Evolutionary conservation across 2,329 filamentous ascomycete species (phyloP).

Genomic region (Ramichloridium luteum): DNA sequence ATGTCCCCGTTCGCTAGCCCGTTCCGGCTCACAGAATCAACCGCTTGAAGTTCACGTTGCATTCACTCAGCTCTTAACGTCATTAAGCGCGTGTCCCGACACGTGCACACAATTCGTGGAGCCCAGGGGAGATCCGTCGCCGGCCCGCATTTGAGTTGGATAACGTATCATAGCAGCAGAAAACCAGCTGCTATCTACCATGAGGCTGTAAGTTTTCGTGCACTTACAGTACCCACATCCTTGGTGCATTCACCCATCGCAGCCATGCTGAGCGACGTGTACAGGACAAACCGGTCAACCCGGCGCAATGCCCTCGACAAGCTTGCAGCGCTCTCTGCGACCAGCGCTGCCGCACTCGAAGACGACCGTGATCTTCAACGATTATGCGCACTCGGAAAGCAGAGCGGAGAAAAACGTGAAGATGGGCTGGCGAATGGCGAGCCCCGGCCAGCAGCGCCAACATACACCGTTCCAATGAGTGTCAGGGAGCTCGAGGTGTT

Average conservation of each 20-base stretch:
- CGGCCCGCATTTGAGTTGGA: too few species aligned
- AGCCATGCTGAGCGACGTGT: conserved; percentile 13
- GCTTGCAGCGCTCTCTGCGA: conserved; percentile 37
- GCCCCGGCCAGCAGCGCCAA: conserved; percentile 5
- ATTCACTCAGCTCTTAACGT: too few species aligned
- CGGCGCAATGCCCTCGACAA: conserved; percentile 39
- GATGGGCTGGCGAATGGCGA: conserved; percentile 12
- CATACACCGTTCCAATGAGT: conserved; percentile 32
- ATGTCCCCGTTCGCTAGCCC: too few species aligned
- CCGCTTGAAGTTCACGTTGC: too few species aligned
- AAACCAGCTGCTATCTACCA: too few species aligned
- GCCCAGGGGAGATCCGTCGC: too few species aligned
- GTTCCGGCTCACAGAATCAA: too few species aligned
- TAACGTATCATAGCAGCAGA: too few species aligned
- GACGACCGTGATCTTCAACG: conserved; percentile 26
- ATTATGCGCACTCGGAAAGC: conserved; percentile 28
- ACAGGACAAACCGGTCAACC: conserved; percentile 22
- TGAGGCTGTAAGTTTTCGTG: conserved; percentile 3
- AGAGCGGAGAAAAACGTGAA: conserved; percentile 1
- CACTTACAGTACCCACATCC: background rate
- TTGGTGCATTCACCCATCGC: background rate
- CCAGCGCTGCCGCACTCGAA: conserved; percentile 18
- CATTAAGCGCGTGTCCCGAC: too few species aligned
- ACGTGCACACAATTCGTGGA: too few species aligned
- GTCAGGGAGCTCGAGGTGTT: conserved; percentile 86